A percentile compares a stretch with the other conserved stretches of the same genome.
These are phyloP conservation scores for Ocimum tenuiflorum DNA, from an alignment of 257 asterid species.

Conservation along the genomic window DNA sequence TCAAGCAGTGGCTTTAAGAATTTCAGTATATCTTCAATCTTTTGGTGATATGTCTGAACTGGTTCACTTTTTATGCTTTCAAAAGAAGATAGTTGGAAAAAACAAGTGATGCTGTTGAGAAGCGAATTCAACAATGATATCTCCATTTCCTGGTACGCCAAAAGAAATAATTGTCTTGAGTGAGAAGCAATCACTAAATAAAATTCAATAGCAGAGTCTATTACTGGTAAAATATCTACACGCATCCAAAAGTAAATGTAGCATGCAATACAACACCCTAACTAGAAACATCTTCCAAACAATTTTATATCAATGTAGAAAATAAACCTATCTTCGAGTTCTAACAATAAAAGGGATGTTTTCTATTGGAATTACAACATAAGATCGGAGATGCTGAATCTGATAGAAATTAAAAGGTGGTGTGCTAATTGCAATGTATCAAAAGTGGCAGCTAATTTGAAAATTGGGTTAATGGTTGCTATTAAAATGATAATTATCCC, in stretches of 20 bases:
- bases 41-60: slow-evolving; percentile 43
- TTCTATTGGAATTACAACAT: too few species aligned
- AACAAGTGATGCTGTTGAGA: slow-evolving; percentile 49
- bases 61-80: slow-evolving; percentile 55
- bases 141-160: slow-evolving; percentile 61
- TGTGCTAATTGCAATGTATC: too few species aligned
- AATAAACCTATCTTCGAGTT: neutral
- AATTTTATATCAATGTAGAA: neutral
- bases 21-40: slow-evolving; percentile 58
- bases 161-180: slow-evolving; percentile 17
- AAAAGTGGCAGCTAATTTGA: too few species aligned
- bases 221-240: neutral
- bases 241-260: neutral
- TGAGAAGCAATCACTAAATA: slow-evolving; percentile 7
- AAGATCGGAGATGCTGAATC: too few species aligned
- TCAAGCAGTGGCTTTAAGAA: slow-evolving; percentile 55
- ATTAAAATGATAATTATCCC: too few species aligned
- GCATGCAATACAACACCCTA: neutral
- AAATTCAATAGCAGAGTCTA: neutral
- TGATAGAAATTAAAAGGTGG: too few species aligned
- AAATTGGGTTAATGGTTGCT: too few species aligned
- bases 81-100: slow-evolving; percentile 42
- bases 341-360: neutral
- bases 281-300: neutral
- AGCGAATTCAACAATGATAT: slow-evolving; percentile 57